phyloP scores from a whole-genome alignment of 805 yeast genomes.

The Candida alai region DNA sequence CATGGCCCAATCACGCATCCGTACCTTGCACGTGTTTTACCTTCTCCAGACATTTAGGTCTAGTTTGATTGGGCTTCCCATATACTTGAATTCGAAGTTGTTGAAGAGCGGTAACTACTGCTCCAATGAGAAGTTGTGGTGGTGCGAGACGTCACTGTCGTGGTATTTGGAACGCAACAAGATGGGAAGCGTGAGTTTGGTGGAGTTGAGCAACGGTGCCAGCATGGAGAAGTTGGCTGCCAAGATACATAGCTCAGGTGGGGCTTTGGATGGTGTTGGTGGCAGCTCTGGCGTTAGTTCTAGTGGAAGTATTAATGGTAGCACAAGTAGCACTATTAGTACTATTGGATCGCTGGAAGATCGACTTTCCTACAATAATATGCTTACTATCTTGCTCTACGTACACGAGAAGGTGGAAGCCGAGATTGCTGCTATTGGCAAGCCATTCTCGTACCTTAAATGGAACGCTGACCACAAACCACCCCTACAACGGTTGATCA shows the following conservation, averaged over 20 bases:
- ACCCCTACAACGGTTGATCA: conserved; percentile 50
- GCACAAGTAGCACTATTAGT: background rate
- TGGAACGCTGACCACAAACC: conserved; percentile 69
- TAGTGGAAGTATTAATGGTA: no score
- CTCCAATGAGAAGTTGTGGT: conserved; percentile 57
- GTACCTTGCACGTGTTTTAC: conserved; percentile 51
- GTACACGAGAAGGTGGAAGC: conserved; percentile 63
- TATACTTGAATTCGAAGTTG: conserved; percentile 38
- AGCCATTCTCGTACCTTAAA: conserved; percentile 46
- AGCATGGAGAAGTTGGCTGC: conserved; percentile 2
- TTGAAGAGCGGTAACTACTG: conserved; percentile 67
- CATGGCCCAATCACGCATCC: conserved; percentile 51
- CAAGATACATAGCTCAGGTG: background rate
- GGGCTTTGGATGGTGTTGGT: background rate
- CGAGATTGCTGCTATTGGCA: conserved; percentile 41
- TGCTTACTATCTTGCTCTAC: conserved; percentile 56
- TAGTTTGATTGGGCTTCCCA: conserved; percentile 38
- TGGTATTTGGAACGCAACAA: conserved; percentile 40
- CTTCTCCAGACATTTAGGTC: conserved; percentile 47
- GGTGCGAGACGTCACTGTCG: conserved; percentile 42
- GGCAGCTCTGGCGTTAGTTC: no score
- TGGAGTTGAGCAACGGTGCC: conserved; percentile 56
- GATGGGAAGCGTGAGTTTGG: conserved; percentile 31
- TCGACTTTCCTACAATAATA: conserved; percentile 44
- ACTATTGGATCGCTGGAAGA: conserved; percentile 17